Evolutionary conservation across 257 asterid genomes (phyloP), one percentile per base, ranked within the genome.

Genomic region (Jacaranda mimosifolia): DNA sequence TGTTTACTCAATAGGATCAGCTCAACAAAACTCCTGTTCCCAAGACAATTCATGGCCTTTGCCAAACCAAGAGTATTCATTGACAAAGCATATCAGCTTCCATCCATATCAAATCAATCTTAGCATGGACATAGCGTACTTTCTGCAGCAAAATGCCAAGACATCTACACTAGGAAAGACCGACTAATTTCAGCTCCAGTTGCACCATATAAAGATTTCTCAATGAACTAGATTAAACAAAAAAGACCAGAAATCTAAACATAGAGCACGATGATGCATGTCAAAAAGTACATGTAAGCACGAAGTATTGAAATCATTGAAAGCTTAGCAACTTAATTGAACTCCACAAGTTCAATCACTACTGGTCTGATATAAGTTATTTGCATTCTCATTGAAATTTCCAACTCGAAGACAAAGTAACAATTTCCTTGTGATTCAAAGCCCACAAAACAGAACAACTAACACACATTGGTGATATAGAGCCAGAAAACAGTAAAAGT

Each of bases 41-140:
- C 15, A 17, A 32, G 77, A 53, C 40, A 83, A 82, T 98, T 98
- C 92, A 95, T 93, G 83, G 97, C 97, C 86, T 95, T 90, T 32
- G 99, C 99, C 91, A 95, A 85, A 86, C 99, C 99, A 89, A 95
- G 97, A 73, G 98, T 88, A 75, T 95, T 95, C 68, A 89, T 91
- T 35, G 99, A 97, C 81, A 87, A 83, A 56, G 96, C 88, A 79
- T 93, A 84, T 90, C 86, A 68, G 99, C 92, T 86, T 90, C 90
- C 77, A 73, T 81, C 86, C 90, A 93, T 97, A 95, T 95, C 87
- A 87, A 85, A 87, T 95, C 91, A 85, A 95, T 91, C 89, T 90
- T 93, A 70, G 87, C 86, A 39, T 84, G 88, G 80, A 95, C 98
- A 81, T 91, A 93, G 71, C 89, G 97, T 76, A 95, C 91, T 87